A percentile compares a stretch with the other conserved stretches of the same genome.
Conservation (phyloP, 2,329 filamentous ascomycete genomes). For the Phaeosphaeriaceae sp. region DNA sequence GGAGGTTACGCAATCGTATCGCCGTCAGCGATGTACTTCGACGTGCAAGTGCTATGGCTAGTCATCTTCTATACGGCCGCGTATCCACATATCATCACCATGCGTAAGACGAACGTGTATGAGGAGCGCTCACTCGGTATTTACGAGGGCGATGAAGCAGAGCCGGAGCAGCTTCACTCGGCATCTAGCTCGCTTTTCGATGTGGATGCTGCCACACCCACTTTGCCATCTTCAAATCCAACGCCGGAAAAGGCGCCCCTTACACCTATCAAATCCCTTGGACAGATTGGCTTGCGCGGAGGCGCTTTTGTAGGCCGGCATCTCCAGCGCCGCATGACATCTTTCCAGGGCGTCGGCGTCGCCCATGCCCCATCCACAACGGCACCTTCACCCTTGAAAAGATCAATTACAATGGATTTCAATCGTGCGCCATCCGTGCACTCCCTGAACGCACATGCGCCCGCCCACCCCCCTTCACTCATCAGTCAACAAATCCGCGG, state of each 20-base stretch:
- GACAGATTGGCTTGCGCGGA: slow-evolving; percentile 19
- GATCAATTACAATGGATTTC: slow-evolving; percentile 25
- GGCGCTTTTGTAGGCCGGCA: slow-evolving; percentile 29
- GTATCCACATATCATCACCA: slow-evolving; percentile 31
- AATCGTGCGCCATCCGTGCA: slow-evolving; percentile 24
- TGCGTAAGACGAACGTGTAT: slow-evolving; percentile 31
- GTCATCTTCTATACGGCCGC: slow-evolving; percentile 29
- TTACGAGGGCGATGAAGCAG: slow-evolving; percentile 26
- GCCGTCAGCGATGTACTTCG: slow-evolving; percentile 27
- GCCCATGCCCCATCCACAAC: slow-evolving; percentile 13
- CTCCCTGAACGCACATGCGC: slow-evolving; percentile 20
- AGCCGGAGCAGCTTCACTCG: slow-evolving; percentile 28
- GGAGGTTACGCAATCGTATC: slow-evolving; percentile 31
- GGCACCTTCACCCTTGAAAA: slow-evolving; percentile 5
- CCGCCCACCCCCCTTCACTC: slow-evolving; percentile 23
- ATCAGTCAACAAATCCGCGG: slow-evolving; percentile 29
- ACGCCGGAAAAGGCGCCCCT: slow-evolving; percentile 11
- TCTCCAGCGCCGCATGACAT: slow-evolving; percentile 28
- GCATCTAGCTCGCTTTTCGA: slow-evolving; percentile 29
- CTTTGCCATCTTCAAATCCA: slow-evolving; percentile 12
- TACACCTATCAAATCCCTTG: slow-evolving; percentile 10
- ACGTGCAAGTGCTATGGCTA: slow-evolving; percentile 29
- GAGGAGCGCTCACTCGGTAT: slow-evolving; percentile 27
- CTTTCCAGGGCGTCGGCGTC: slow-evolving; percentile 31
- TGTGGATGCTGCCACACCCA: slow-evolving; percentile 17